Evolutionary conservation across 2,329 filamentous ascomycete genomes (phyloP).

Genomic region (Venturia aucupariae): DNA sequence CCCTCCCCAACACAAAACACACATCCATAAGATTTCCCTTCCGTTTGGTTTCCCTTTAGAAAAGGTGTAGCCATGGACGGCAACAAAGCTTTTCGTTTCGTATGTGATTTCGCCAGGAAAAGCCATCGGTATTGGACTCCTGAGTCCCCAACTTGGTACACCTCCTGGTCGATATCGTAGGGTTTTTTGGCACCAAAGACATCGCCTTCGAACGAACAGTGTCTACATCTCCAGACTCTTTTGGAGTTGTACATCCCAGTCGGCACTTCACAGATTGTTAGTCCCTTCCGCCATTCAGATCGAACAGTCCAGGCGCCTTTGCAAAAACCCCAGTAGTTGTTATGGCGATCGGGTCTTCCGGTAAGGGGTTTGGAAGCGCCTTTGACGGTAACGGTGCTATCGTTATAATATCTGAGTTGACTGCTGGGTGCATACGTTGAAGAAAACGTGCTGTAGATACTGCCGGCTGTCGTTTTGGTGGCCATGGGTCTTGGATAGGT

Average conservation of each 20-base stretch:
- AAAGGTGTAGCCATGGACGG: background rate
- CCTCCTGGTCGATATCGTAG: constrained; percentile 23
- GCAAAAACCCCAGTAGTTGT: constrained; percentile 34
- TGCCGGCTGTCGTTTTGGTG: background rate
- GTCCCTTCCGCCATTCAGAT: constrained; percentile 27
- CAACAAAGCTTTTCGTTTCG: constrained; percentile 18
- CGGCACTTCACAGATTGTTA: constrained; percentile 23
- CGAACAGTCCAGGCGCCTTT: constrained; percentile 30
- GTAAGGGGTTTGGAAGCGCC: constrained; percentile 19
- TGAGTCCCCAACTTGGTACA: constrained; percentile 16
- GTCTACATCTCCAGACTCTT: constrained; percentile 27
- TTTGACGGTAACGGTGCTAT: background rate
- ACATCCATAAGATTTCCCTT: constrained; percentile 26
- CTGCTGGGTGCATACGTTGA: background rate
- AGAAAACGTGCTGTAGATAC: background rate
- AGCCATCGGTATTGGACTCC: constrained; percentile 29
- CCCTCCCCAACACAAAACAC: constrained; percentile 27
- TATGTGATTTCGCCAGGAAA: constrained; percentile 31
- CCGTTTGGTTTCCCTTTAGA: constrained; percentile 7
- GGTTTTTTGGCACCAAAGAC: constrained; percentile 21
- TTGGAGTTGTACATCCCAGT: constrained; percentile 27
- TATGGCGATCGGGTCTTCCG: constrained; percentile 30
- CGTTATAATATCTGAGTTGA: background rate
- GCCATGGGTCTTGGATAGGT: background rate
- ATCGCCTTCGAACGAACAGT: constrained; percentile 27